Percentiles rank a stretch among this genome's conserved stretches.
Conservation (phyloP, 768 basidiomycete genomes). For the Tylopilus felleus region DNA sequence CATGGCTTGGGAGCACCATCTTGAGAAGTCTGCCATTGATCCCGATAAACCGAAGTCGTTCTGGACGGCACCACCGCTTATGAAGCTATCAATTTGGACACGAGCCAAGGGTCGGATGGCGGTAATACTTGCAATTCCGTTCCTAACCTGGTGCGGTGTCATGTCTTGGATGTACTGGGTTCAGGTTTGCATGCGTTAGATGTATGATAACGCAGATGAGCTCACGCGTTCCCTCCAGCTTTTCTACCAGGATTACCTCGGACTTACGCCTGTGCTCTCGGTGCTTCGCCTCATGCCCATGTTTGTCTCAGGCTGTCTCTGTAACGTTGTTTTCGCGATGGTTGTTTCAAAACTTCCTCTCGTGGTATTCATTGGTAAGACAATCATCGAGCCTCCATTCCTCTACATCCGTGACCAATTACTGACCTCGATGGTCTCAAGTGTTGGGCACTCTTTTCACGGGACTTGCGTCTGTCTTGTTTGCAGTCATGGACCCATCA, state of each 20-base stretch:
- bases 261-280: slow-evolving; percentile 51
- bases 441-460: slow-evolving; percentile 58
- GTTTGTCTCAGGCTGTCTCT: slow-evolving; percentile 58
- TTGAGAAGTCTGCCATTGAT: slow-evolving; percentile 38
- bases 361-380: slow-evolving; percentile 48
- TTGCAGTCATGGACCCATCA: slow-evolving; percentile 58
- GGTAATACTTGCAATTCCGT: slow-evolving; percentile 57
- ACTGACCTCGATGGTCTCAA: slow-evolving; percentile 18
- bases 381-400: no score
- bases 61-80: slow-evolving; percentile 54
- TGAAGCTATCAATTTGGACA: slow-evolving; percentile 60
- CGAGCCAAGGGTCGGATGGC: slow-evolving; percentile 59
- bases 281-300: slow-evolving; percentile 70
- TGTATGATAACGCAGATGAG: background rate
- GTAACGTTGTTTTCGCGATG: slow-evolving; percentile 64
- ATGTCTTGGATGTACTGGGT: slow-evolving; percentile 52
- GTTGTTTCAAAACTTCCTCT: slow-evolving; percentile 54
- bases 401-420: no score
- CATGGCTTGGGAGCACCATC: slow-evolving; percentile 59
- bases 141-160: slow-evolving; percentile 63
- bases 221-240: slow-evolving; percentile 37
- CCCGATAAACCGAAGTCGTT: slow-evolving; percentile 18
- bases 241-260: slow-evolving; percentile 66
- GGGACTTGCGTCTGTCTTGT: slow-evolving; percentile 53
- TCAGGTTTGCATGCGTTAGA: slow-evolving; percentile 29